Conservation (phyloP, 148 eudicot genomes). For the Nepenthes gracilis region DNA sequence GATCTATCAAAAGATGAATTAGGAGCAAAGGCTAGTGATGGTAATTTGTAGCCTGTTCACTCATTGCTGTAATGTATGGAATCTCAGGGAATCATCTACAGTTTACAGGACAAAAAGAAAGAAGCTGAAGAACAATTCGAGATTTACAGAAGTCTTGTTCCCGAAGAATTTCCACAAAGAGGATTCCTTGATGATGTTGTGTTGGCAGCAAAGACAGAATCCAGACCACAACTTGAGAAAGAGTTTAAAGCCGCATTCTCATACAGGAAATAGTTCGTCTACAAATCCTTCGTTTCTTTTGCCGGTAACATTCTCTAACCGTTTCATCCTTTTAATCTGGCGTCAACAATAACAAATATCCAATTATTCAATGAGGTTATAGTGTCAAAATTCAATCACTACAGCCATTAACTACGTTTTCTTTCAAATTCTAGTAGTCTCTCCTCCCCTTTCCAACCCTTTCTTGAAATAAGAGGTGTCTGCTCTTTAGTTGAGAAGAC, state of each 20-base stretch:
- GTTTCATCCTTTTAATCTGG: no score
- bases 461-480: no score
- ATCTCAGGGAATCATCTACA: conserved; percentile 79
- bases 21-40: neutral
- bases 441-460: no score
- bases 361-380: no score
- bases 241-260: conserved; percentile 37
- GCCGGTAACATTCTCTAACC: conserved; percentile 6
- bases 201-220: conserved; percentile 64
- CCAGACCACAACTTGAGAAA: conserved; percentile 51
- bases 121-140: conserved; percentile 81
- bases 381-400: no score
- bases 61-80: neutral
- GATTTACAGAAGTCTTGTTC: conserved; percentile 68
- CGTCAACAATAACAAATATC: no score
- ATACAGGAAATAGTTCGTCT: conserved; percentile 12
- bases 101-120: conserved; percentile 65
- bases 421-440: no score
- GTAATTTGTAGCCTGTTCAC: neutral
- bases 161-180: conserved; percentile 93
- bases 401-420: no score
- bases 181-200: conserved; percentile 88
- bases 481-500: no score
- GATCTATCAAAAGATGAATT: neutral
- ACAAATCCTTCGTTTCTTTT: neutral